phyloP scores from a whole-genome alignment of 2,329 filamentous ascomycete species.

The Botryotinia convoluta region DNA sequence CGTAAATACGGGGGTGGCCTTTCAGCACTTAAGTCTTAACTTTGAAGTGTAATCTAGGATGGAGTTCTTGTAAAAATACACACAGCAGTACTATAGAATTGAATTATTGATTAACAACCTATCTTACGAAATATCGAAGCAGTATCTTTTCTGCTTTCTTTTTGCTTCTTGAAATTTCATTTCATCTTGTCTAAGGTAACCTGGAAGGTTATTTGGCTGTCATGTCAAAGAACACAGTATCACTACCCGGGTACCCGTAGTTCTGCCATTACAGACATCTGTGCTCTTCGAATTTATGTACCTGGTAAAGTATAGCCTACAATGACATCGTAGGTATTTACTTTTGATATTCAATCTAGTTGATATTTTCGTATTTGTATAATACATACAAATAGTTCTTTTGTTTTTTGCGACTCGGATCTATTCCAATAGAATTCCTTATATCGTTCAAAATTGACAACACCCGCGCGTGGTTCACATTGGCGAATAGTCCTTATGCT shows the following conservation, averaged over 20 bases:
- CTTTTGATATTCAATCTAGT: neutral
- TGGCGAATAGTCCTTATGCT: slow-evolving; percentile 17
- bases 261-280: slow-evolving; percentile 16
- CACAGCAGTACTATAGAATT: slow-evolving; percentile 13
- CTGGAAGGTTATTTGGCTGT: neutral
- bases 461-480: neutral
- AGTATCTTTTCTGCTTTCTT: neutral
- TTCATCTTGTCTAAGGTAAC: neutral
- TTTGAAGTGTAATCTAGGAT: slow-evolving; percentile 27
- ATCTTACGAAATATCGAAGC: neutral
- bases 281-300: slow-evolving; percentile 10
- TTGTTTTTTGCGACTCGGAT: neutral
- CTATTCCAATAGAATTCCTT: neutral
- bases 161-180: neutral
- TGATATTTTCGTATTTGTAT: neutral
- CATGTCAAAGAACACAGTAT: slow-evolving; percentile 19
- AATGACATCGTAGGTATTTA: neutral
- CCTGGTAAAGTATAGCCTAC: neutral
- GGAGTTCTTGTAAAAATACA: slow-evolving; percentile 35
- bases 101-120: neutral
- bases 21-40: slow-evolving; percentile 21
- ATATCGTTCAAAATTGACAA: neutral
- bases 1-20: slow-evolving; percentile 24
- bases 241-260: slow-evolving; percentile 9
- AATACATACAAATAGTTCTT: neutral